Conservation (phyloP, 1,284 basidiomycete genomes). For the Flammula alnicola region DNA sequence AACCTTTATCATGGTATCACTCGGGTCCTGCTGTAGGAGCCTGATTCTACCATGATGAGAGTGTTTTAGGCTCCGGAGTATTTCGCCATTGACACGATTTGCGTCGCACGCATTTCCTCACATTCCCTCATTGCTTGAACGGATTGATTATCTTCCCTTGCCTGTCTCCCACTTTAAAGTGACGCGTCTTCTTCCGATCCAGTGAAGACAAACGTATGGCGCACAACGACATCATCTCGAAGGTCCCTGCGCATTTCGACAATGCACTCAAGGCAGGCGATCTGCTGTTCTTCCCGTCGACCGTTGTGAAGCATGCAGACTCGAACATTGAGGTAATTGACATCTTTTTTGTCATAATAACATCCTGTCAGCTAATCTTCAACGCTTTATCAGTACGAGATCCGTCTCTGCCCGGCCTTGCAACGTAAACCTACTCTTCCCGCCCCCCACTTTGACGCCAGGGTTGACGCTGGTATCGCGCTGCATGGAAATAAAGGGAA, state of each 20-base stretch:
- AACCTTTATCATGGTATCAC: too few species aligned
- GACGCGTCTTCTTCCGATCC: not conserved
- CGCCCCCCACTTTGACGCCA: too few species aligned
- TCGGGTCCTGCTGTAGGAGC: too few species aligned
- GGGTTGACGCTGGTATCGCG: too few species aligned
- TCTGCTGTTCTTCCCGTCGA: conserved; percentile 79
- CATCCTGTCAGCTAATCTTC: not conserved
- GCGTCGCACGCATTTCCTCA: too few species aligned
- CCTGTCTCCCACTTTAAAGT: too few species aligned
- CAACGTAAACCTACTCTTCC: conserved; percentile 74
- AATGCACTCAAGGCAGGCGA: conserved; percentile 69
- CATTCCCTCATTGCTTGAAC: too few species aligned
- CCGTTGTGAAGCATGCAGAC: conserved; percentile 62
- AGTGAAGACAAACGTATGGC: conserved; percentile 33
- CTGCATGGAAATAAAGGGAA: conserved; percentile 31
- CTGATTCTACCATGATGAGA: too few species aligned
- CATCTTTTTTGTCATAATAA: conserved; percentile 2
- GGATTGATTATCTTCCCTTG: too few species aligned
- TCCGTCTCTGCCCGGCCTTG: conserved; percentile 81
- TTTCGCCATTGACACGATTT: too few species aligned
- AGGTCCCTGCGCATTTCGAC: conserved; percentile 62
- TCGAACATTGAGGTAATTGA: conserved; percentile 63
- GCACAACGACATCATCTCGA: conserved; percentile 60
- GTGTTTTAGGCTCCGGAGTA: too few species aligned
- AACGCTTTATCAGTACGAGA: conserved; percentile 70